Conservation (phyloP, 257 asterid species). For the Solanum piurae region DNA sequence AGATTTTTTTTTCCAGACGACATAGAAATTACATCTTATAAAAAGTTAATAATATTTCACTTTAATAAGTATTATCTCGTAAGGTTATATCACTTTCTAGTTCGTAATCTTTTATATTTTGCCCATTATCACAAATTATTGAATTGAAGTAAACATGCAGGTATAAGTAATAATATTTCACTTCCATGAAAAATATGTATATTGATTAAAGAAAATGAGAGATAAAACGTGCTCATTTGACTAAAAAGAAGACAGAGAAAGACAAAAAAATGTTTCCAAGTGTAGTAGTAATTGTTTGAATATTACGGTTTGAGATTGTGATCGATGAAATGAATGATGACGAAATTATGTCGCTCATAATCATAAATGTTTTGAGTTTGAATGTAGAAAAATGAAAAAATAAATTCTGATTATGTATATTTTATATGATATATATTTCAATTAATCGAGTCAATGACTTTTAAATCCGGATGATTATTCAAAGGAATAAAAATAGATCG, state of each 20-base stretch:
- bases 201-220: not conserved
- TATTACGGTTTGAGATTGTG: not conserved
- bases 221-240: not conserved
- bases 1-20: not conserved
- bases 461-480: rapidly evolving
- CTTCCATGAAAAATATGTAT: not conserved
- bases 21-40: not conserved
- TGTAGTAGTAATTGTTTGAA: not conserved
- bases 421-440: not conserved
- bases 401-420: too few relatives aligned
- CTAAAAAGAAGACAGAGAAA: not conserved
- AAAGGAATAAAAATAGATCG: not conserved
- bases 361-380: not conserved
- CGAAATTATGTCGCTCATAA: not conserved
- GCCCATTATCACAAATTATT: not conserved
- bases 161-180: too few relatives aligned
- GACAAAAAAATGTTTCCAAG: not conserved
- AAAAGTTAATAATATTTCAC: not conserved
- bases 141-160: not conserved
- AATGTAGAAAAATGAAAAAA: not conserved
- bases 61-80: not conserved
- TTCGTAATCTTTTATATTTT: not conserved
- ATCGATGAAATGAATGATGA: not conserved
- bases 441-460: not conserved
- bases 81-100: not conserved